Evolutionary conservation across 1,139 yeast genomes (phyloP), one percentile per base, ranked within the genome.

Genomic region (Lodderomyces parapsilosis): DNA sequence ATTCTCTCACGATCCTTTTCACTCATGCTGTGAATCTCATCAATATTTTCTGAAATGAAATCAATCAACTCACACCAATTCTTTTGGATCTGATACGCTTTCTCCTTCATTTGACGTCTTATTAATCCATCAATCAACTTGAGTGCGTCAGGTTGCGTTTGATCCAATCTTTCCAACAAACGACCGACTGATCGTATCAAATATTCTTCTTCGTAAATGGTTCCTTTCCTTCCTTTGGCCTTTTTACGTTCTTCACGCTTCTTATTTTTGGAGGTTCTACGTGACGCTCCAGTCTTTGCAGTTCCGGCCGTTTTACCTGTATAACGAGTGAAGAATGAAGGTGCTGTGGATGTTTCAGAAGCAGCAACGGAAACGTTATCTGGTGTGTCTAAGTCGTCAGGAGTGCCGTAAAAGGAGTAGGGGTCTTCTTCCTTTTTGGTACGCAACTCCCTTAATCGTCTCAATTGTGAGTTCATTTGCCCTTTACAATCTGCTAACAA

Each of bases 221-320:
- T 91, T 35, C 98, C 98, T 69, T 93, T 93, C 71, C 95, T 88
- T 46, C 99, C 99, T 56, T 96, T 81, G 1, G 99, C 99, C 49
- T 83, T 79, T 68, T 94, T 94, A 57, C 99, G 81, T 62, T 93
- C 99, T 64, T 93, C 97, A 55, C 99, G 80, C 62, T 96, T 88
- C 50, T 83, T 80, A 63, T 91, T 93, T 66, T 93, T 94, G 8
- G 95, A 78, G 0, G 99, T 90, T 57, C 85, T 80, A 64, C 99
- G 80, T 0, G 97, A 85, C 1, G 94, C 97, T 20, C 98, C 97
- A 0, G 99, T 93, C 60, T 87, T 86, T 4, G 98, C 99, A 3
- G 99, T 93, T 18, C 96, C 96, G 0, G 86, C 76, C 1, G 98
- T 90, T 64, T 91, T 90, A 50, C 98, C 98, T 0, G 99, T 93